These are phyloP conservation scores for Chaetomium olivaceum DNA, from an alignment of 2,329 filamentous ascomycete genomes.

Conservation along the genomic window DNA sequence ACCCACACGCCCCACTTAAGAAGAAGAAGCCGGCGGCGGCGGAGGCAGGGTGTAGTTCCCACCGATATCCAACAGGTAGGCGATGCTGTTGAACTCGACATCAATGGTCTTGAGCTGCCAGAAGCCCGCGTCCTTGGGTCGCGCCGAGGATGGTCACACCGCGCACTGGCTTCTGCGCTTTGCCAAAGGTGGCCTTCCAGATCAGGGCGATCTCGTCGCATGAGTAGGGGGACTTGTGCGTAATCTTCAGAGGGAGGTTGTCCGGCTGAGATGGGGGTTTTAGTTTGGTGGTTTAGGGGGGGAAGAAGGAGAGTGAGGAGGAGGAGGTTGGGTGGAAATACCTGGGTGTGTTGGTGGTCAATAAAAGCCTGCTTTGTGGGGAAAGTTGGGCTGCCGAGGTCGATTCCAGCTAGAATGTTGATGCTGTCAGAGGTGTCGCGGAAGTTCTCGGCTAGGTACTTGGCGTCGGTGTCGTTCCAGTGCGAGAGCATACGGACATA, in stretches of 20 bases:
- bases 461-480: constrained; percentile 29
- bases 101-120: constrained; percentile 39
- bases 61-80: constrained; percentile 34
- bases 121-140: constrained; percentile 24
- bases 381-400: constrained; percentile 39
- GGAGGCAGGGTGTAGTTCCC: constrained; percentile 26
- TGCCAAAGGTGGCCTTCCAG: constrained; percentile 37
- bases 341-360: constrained; percentile 23
- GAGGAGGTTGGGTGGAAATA: background rate
- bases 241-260: constrained; percentile 36
- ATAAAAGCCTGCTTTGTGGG: constrained; percentile 37
- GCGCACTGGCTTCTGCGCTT: constrained; percentile 31
- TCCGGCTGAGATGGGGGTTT: constrained; percentile 29
- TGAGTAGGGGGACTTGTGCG: constrained; percentile 33
- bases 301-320: background rate
- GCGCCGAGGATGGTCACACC: constrained; percentile 38
- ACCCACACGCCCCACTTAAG: no score
- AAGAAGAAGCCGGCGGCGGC: background rate
- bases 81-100: constrained; percentile 40
- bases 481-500: constrained; percentile 29
- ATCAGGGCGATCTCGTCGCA: constrained; percentile 38
- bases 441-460: constrained; percentile 36
- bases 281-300: background rate
- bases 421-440: constrained; percentile 40
- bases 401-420: constrained; percentile 37